These are phyloP conservation scores for Lactifluus subvellereus DNA, from an alignment of 768 basidiomycete genomes.

Conservation along the genomic window DNA sequence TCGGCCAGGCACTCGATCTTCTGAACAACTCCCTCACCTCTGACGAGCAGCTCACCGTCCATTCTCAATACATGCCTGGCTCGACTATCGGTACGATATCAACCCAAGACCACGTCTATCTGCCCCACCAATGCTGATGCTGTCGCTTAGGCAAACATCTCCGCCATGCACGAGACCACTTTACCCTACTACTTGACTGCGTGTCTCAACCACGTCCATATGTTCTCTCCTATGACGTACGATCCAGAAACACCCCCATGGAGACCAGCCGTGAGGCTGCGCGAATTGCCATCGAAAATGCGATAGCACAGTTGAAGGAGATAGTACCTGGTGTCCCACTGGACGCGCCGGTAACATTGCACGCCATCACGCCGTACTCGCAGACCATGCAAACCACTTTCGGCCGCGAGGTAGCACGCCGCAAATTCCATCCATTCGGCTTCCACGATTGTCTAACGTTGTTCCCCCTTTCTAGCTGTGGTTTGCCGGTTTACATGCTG, in stretches of 20 bases:
- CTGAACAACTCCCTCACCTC: slow-evolving; percentile 57
- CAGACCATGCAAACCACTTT: slow-evolving; percentile 76
- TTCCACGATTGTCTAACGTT: neutral
- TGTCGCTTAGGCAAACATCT: slow-evolving; percentile 66
- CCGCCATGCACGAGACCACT: slow-evolving; percentile 82
- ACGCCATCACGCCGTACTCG: slow-evolving; percentile 74
- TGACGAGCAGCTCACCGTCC: slow-evolving; percentile 62
- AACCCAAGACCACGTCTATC: neutral
- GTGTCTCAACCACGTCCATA: slow-evolving; percentile 42
- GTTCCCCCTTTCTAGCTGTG: slow-evolving; percentile 48
- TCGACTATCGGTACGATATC: slow-evolving; percentile 68
- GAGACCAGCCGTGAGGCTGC: slow-evolving; percentile 62
- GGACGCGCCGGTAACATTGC: slow-evolving; percentile 58
- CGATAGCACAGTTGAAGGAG: slow-evolving; percentile 51
- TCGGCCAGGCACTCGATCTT: slow-evolving; percentile 69
- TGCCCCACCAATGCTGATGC: neutral
- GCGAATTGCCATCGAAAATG: slow-evolving; percentile 46
- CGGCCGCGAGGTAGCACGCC: slow-evolving; percentile 60
- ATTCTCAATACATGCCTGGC: slow-evolving; percentile 75
- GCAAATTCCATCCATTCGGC: too few relatives aligned
- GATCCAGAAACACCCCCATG: slow-evolving; percentile 79
- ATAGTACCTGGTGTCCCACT: slow-evolving; percentile 45
- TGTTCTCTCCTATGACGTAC: slow-evolving; percentile 67
- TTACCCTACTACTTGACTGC: slow-evolving; percentile 57
- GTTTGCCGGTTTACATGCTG: slow-evolving; percentile 81